Conservation (phyloP, 306 rosid genomes). For the Alnus rubra region DNA sequence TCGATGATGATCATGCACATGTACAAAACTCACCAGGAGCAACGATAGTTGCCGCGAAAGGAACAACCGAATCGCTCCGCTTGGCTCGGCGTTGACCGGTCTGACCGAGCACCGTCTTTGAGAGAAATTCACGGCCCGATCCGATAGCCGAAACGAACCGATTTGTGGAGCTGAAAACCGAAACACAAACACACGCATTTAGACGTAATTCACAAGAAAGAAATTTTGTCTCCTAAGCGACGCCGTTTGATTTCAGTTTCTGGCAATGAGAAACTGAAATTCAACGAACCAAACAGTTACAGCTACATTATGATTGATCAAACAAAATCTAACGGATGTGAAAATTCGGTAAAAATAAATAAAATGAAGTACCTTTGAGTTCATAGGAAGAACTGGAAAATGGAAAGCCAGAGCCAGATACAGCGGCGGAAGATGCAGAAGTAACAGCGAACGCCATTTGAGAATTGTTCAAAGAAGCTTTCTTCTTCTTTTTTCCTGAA, state of each 20-base stretch:
- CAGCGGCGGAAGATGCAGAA: conserved; percentile 54
- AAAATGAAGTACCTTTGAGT: conserved; percentile 44
- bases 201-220: background rate
- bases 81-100: conserved; percentile 52
- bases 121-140: conserved; percentile 35
- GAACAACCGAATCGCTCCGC: conserved; percentile 46
- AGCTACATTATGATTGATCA: background rate
- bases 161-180: conserved; percentile 53
- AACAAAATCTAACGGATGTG: background rate
- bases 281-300: background rate
- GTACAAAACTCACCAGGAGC: conserved; percentile 45
- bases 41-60: conserved; percentile 49
- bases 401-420: conserved; percentile 40
- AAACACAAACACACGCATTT: background rate
- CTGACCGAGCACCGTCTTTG: conserved; percentile 41
- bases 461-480: background rate
- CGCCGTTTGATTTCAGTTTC: background rate
- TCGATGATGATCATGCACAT: background rate
- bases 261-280: background rate
- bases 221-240: background rate
- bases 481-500: background rate
- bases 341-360: background rate
- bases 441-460: conserved; percentile 65
- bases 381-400: conserved; percentile 40
- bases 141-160: conserved; percentile 40